Base-by-base conservation (phyloP, 2,329 filamentous ascomycete species). In the Purpureocillium takamizusanense region DNA sequence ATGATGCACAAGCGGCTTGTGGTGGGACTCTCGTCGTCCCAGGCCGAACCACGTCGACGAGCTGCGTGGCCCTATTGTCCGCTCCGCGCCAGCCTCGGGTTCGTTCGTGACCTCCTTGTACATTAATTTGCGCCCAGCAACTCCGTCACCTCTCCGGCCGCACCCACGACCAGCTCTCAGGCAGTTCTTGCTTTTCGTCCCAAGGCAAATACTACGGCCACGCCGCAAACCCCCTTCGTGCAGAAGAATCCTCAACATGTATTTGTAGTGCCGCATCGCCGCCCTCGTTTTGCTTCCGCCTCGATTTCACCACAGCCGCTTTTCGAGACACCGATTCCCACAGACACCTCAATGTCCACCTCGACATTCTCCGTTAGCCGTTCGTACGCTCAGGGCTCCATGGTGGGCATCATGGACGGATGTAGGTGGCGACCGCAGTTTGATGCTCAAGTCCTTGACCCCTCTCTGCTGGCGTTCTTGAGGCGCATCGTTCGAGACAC, bases 361-460 rank as follows among this genome's bases (percentile, higher is more conserved):
- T 30, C 28, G 28, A 14, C 28, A 5, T 17, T 33, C 31, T 17
- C 33, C 18, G 13, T 21, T 10, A 17, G 17, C 30, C 40, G 14
- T 35, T 37, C 21, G 4, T 33, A 25, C 21, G 21, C 12, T 30
- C 7, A 30, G 21, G 21, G 21, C 16, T 17, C 27, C 4, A 29
- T 29, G 7, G 17, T 39, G 33, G 36, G 29, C 36, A 48, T 42
- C 21, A 53, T 53, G 51, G 51, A 53, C 41, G 51, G 52, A 48
- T 43, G 51, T 51, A 45, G 39, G 48, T 45, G 6, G 21, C 21
- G 21, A 25, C 21, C 6, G 21, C 21, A 25, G 21, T 35, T 23
- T 31, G 15, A 32, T 35, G 37, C 17, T 28, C 33, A 27, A 31
- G 31, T 31, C 28, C 10, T 29, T 10, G 21, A 25, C 21, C 21